Percentiles rank a stretch among this genome's conserved stretches.
phyloP scores from a whole-genome alignment of 164 flowering plant genomes.

The Magnolia kwangsiensis region DNA sequence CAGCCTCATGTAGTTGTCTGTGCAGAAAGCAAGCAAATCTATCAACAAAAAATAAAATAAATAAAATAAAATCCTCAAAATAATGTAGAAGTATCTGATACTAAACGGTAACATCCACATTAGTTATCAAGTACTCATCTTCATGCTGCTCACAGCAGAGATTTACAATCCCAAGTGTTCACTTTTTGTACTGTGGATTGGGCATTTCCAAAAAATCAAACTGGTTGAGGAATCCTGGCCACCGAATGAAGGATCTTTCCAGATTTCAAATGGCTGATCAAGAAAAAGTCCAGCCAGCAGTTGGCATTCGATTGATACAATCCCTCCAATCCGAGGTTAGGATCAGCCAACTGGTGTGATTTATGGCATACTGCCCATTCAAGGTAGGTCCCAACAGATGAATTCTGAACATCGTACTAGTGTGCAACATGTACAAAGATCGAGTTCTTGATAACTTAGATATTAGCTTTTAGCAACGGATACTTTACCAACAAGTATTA shows the following conservation, averaged over 20 bases:
- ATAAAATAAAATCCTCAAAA: background rate
- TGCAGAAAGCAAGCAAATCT: conserved; percentile 18
- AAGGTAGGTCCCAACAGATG: background rate
- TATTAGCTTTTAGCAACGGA: background rate
- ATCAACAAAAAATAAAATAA: background rate
- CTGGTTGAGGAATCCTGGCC: too few species aligned
- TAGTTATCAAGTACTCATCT: background rate
- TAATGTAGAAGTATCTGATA: background rate
- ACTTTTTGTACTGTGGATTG: too few species aligned
- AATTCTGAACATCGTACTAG: background rate
- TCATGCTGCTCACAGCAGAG: background rate
- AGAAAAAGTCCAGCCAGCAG: too few species aligned
- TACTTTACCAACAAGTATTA: background rate
- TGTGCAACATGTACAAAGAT: background rate
- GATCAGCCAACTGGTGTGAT: too few species aligned
- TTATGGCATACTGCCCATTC: background rate
- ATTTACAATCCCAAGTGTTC: background rate
- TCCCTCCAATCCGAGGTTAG: too few species aligned
- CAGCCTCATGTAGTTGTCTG: conserved; percentile 47
- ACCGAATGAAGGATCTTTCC: too few species aligned
- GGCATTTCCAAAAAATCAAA: too few species aligned
- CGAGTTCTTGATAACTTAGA: background rate
- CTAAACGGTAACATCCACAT: background rate
- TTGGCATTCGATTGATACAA: too few species aligned
- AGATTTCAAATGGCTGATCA: too few species aligned